Base-by-base conservation (phyloP, 1,284 basidiomycete species). In the Nidula niveotomentosa region DNA sequence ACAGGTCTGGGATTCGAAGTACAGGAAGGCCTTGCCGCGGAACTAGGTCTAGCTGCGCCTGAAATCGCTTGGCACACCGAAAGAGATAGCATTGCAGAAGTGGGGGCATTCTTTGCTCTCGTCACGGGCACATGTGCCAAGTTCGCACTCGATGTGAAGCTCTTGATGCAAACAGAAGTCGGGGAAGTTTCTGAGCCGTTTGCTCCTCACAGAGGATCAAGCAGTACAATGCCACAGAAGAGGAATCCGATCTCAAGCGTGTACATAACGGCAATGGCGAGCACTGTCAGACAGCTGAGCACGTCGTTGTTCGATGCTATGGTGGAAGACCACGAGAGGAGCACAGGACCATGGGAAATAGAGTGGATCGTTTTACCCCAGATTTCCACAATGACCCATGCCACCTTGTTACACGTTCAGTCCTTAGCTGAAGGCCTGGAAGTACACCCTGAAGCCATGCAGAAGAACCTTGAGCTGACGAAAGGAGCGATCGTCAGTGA, bases 31-130 rank as follows among this genome's bases (percentile, higher is more conserved):
- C 63, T 78, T 2, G 72, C 74, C 1, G 56, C 66, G 23, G 56
- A 65, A 53, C 61, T 77, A 15, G 65, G 67, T 2, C 58, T 78
- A 15, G 56, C 60, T 2, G 62, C 66, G 15, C 72, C 77, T 0
- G 74, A 76, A 34, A 76, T 77, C 6, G 72, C 75, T 10, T 79
- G 76, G 76, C 75, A 77, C 56, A 76, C 76, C 0, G 76, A 79
- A 56, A 62, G 76, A 44, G 74, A 78, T 53, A 63, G 73, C 8
- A 69, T 77, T n/a, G 68, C 73, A 0, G 75, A 79, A 55, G 58
- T 72, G 1, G 76, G 75, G 0, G 66, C 70, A 5, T 71, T 75
- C 50, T 76, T 76, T 54, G 72, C 73, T 1, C 66, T 78, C 36
- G 48, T 78, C 44, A 68, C 74, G 8, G 73, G 69, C 37, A 76